phyloP scores from a whole-genome alignment of 208 protist genomes.

The Spongospora subterranea region DNA sequence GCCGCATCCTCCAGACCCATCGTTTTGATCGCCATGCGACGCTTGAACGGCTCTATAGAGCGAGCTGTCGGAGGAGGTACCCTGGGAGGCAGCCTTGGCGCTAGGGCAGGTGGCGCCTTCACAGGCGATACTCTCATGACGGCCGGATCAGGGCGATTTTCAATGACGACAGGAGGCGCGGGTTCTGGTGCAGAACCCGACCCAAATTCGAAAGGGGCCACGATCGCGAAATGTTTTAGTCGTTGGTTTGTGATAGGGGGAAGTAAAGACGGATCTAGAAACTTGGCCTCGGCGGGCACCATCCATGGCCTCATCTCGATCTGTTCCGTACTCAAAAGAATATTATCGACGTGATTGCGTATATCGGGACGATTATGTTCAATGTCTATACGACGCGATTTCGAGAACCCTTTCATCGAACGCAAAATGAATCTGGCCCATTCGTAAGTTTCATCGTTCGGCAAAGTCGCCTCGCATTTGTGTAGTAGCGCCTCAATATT shows the following conservation, averaged over 20 bases:
- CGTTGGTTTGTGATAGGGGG: neutral
- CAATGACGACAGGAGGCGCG: neutral
- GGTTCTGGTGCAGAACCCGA: neutral
- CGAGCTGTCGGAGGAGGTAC: neutral
- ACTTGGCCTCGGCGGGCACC: conserved; percentile 17
- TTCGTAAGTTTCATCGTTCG: neutral
- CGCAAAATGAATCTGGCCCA: neutral
- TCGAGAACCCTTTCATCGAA: neutral
- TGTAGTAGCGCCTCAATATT: neutral
- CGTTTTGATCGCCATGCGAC: neutral
- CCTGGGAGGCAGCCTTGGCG: neutral
- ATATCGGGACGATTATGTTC: neutral
- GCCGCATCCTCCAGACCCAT: conserved; percentile 45
- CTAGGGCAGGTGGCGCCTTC: neutral
- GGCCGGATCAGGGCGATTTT: neutral
- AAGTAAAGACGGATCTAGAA: conserved; percentile 1
- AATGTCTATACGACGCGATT: neutral
- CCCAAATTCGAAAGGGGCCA: neutral
- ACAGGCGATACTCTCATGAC: neutral
- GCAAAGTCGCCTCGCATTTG: conserved; percentile 2
- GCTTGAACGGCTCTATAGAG: neutral
- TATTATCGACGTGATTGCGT: neutral
- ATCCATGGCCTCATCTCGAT: neutral
- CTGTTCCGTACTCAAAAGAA: neutral
- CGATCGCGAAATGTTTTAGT: neutral